A percentile compares a stretch with the other conserved stretches of the same genome.
Conservation (phyloP, 345 rosid species). For the Cochlearia excelsa region DNA sequence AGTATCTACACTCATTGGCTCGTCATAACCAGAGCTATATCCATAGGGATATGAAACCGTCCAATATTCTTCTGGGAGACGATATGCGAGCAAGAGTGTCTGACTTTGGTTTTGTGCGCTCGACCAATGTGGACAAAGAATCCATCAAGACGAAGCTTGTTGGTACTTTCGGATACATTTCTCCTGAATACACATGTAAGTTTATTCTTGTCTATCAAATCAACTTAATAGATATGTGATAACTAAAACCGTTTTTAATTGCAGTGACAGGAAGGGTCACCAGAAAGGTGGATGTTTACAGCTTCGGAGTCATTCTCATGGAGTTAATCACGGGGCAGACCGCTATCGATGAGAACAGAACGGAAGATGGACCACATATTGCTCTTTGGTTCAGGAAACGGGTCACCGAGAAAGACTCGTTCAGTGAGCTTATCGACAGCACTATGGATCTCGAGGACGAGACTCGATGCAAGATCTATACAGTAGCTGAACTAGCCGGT, state of each 20-base stretch:
- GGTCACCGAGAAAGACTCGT: slow-evolving; percentile 47
- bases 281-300: slow-evolving; percentile 72
- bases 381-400: slow-evolving; percentile 71
- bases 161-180: slow-evolving; percentile 59
- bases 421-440: slow-evolving; percentile 48
- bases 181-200: slow-evolving; percentile 58
- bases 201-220: too few relatives aligned
- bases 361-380: slow-evolving; percentile 66
- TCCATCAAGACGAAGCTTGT: slow-evolving; percentile 48
- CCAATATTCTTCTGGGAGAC: slow-evolving; percentile 55
- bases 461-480: slow-evolving; percentile 52
- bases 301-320: slow-evolving; percentile 89
- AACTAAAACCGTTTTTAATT: too few relatives aligned
- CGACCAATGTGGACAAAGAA: slow-evolving; percentile 36
- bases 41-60: slow-evolving; percentile 53
- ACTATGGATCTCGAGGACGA: slow-evolving; percentile 48
- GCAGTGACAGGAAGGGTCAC: slow-evolving; percentile 90
- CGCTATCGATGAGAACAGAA: slow-evolving; percentile 58
- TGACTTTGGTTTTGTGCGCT: slow-evolving; percentile 58
- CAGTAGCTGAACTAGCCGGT: slow-evolving; percentile 62
- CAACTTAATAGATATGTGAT: too few relatives aligned
- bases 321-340: slow-evolving; percentile 69
- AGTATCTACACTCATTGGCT: slow-evolving; percentile 52
- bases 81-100: slow-evolving; percentile 56
- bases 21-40: slow-evolving; percentile 55